Evolutionary conservation across 768 basidiomycete genomes (phyloP), one percentile per base, ranked within the genome.

Genomic region (Phaeotremella skinneri): DNA sequence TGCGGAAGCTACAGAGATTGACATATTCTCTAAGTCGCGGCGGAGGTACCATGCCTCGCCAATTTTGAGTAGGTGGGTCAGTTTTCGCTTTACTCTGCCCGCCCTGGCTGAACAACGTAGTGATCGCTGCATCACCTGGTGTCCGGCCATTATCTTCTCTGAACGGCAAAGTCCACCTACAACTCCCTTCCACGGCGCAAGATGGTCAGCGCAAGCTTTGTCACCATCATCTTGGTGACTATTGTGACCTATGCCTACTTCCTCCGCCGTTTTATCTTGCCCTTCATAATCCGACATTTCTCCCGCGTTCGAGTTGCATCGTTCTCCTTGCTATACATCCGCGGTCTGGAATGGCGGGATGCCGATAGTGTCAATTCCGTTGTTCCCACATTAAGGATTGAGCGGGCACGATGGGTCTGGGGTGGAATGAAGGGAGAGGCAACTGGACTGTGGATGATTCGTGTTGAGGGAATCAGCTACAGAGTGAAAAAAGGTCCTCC

Each of bases 331-430:
- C 48, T 51, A 23, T 47, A 52, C 23, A 62, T 64, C 7, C 42
- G 63, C 17, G 73, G 66, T 0, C 29, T 76, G 20, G 75, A 76
- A 66, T 74, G 72, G 70, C 41, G 64, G 6, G 30, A 45, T 2
- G 41, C 39, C 21, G 11, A 49, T 3, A 14, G 60, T n/a, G 25
- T 13, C 3, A 26, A 39, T 31, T 52, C 53, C 4, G 53, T 66
- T 11, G 31, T 61, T 27, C 68, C 68, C 4, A 62, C 61, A 6
- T 26, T 73, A n/a, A 45, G 61, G 51, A 43, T 72, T 6, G 70
- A 72, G 49, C 49, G 63, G 21, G 55, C 57, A 5, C 58, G 58
- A 23, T 69, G 63, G 65, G 49, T 49, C 4, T 67, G 63, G 65
- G 67, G 69, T 1, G 62, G 70, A 2, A 32, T 52, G 48, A 60